A percentile compares a stretch with the other conserved stretches of the same genome.
Evolutionary conservation across 2,329 filamentous ascomycete genomes (phyloP).

Genomic region (Pseudocercospora macadamiae): DNA sequence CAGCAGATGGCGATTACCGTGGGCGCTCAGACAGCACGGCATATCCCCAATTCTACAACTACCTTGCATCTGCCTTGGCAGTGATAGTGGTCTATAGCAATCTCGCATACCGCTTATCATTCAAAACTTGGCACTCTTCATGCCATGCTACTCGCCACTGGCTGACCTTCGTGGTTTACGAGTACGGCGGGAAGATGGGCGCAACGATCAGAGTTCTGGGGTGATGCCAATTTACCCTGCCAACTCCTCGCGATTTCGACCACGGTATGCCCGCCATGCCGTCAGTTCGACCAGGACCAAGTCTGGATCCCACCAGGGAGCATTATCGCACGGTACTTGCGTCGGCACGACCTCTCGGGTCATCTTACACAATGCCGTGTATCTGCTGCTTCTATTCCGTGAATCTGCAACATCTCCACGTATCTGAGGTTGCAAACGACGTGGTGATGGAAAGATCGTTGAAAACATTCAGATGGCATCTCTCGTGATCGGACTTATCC

Average conservation of each 20-base stretch:
- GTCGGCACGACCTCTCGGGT: background rate
- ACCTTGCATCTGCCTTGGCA: background rate
- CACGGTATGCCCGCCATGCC: background rate
- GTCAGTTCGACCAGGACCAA: background rate
- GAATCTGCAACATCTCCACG: background rate
- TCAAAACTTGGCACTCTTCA: background rate
- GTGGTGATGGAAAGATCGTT: background rate
- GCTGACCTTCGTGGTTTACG: too few relatives aligned
- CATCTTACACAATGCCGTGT: background rate
- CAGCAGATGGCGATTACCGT: background rate
- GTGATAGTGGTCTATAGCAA: too few relatives aligned
- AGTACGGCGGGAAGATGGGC: background rate
- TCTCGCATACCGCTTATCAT: background rate
- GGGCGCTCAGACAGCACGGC: background rate
- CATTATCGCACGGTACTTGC: background rate
- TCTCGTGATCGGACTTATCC: background rate
- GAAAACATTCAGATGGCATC: background rate
- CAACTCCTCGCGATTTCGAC: background rate
- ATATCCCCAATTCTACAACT: background rate
- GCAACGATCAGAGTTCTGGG: background rate
- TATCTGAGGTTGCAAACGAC: background rate
- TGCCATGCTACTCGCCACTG: background rate
- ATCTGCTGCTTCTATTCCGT: background rate
- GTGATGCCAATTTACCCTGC: background rate
- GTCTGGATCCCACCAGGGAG: background rate